Base-by-base conservation (phyloP, 2,329 filamentous ascomycete species). In the Trichoderma aggressivum region DNA sequence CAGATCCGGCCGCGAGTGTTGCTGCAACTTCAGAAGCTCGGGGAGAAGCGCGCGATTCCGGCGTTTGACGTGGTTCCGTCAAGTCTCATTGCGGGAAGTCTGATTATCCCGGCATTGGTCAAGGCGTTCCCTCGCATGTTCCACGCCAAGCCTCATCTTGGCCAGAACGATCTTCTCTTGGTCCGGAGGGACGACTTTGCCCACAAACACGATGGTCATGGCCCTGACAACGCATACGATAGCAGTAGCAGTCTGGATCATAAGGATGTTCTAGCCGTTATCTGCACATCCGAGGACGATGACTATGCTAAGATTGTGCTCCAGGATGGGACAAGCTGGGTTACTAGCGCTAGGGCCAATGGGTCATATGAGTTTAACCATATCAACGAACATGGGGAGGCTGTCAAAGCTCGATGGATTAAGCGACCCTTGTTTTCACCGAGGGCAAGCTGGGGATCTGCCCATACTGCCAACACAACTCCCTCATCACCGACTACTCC, bases 61-160 rank as follows among this genome's bases (percentile, higher is more conserved):
- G 87, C 88, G 5, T 89, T 93, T 74, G 92, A 95, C 75, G 88
- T 93, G n/a, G 86, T 94, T 55, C 91, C 92, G 0, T 89, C 90
- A 2, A 88, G 87, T n/a, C 83, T 87, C 16, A 82, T 91, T 53
- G 82, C 86, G 59, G 81, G 86, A 72, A 82, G 86, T 66, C 84
- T 85, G 74, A 89, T 88, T 71, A 85, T 89, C 26, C 86, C 89
- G 7, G 84, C 86, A 21, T 80, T 92, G 28, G 83, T 86, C 3
- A 87, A 88, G 76, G 85, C 86, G 7, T 90, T 90, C 73, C 89
- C 90, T 0, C 86, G 87, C 7, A 84, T 92, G 62, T 90, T 92
- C 75, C 85, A 86, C 66, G 86, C 86, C 26, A 89, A 89, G 75
- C 87, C 88, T 59, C 86, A 89, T 69, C 82, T 94, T 5, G 88